phyloP scores from a whole-genome alignment of 352 stramenopile species.

The Globisporangium yorkense region DNA sequence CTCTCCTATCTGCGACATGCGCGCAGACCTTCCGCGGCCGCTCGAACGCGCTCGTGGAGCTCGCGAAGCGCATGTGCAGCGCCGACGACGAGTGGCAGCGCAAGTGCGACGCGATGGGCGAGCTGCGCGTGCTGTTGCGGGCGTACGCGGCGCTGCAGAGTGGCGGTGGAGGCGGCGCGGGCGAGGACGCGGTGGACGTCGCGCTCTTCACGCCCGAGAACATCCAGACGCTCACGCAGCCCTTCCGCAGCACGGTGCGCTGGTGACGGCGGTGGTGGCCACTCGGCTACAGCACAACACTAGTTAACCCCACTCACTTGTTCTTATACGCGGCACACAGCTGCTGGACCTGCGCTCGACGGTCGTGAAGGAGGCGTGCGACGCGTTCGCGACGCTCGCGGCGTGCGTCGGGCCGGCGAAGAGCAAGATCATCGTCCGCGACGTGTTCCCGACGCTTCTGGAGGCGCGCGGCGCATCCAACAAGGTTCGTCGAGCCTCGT shows the following conservation, averaged over 20 bases:
- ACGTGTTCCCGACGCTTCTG: constrained; percentile 58
- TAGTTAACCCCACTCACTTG: not conserved
- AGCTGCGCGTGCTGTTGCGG: constrained; percentile 29
- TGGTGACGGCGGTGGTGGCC: not conserved
- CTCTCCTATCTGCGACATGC: not conserved
- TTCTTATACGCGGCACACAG: constrained; percentile 8
- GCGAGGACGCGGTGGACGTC: constrained; percentile 2
- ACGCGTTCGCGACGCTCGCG: constrained; percentile 38
- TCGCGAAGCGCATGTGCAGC: constrained; percentile 42
- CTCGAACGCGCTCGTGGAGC: constrained; percentile 39
- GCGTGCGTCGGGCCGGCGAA: constrained; percentile 24
- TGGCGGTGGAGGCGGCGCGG: not conserved
- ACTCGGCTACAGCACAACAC: too few species aligned
- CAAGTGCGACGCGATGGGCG: constrained; percentile 44
- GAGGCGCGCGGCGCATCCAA: constrained; percentile 44
- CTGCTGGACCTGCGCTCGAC: constrained; percentile 46
- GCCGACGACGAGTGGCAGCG: constrained; percentile 55
- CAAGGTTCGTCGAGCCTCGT: constrained; percentile 25
- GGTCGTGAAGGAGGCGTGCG: constrained; percentile 58
- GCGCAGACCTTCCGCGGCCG: constrained; percentile 39
- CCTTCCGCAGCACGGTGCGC: constrained; percentile 46
- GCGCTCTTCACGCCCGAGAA: constrained; percentile 42
- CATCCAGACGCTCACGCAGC: constrained; percentile 43
- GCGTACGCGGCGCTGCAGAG: constrained; percentile 11
- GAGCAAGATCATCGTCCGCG: constrained; percentile 49